Evolutionary conservation across 257 asterid species (phyloP).

Genomic region (Handroanthus guayacan): DNA sequence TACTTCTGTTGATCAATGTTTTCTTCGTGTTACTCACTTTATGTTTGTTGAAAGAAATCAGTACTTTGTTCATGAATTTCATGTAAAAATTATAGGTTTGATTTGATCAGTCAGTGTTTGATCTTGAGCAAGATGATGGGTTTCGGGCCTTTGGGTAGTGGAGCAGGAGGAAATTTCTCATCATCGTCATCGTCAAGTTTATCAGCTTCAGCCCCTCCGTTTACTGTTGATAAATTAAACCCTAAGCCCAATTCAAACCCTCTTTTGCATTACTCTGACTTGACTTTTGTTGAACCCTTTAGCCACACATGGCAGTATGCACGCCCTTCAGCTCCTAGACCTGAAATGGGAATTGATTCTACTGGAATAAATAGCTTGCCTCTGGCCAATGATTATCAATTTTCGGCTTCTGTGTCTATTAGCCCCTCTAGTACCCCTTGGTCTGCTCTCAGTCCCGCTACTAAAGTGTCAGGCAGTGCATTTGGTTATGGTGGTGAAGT

Average conservation of each 20-base stretch:
- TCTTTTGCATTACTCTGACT: slow-evolving; percentile 50
- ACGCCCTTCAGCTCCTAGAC: slow-evolving; percentile 53
- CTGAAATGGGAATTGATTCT: slow-evolving; percentile 53
- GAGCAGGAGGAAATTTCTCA: slow-evolving; percentile 59
- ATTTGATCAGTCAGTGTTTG: slow-evolving; percentile 44
- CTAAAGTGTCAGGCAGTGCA: slow-evolving; percentile 35
- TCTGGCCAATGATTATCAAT: slow-evolving; percentile 45
- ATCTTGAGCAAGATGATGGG: slow-evolving; percentile 64
- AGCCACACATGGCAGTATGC: slow-evolving; percentile 63
- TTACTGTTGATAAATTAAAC: slow-evolving; percentile 78
- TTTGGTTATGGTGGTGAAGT: slow-evolving; percentile 54
- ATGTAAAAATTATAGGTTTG: slow-evolving; percentile 34
- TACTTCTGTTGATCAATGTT: slow-evolving; percentile 18
- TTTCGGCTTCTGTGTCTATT: slow-evolving; percentile 46
- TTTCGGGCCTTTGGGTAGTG: slow-evolving; percentile 60
- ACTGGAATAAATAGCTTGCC: slow-evolving; percentile 47
- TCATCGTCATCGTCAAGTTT: slow-evolving; percentile 61
- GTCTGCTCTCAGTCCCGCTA: slow-evolving; percentile 47
- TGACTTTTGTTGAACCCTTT: slow-evolving; percentile 46
- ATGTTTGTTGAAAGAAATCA: slow-evolving; percentile 1
- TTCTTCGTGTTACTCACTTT: slow-evolving; percentile 3
- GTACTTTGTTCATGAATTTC: slow-evolving; percentile 15
- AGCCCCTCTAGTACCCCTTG: slow-evolving; percentile 46
- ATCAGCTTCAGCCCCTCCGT: slow-evolving; percentile 96
- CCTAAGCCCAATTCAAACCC: slow-evolving; percentile 61